phyloP scores from a whole-genome alignment of 2,329 filamentous ascomycete genomes.

The Arthrobotrys conoides region DNA sequence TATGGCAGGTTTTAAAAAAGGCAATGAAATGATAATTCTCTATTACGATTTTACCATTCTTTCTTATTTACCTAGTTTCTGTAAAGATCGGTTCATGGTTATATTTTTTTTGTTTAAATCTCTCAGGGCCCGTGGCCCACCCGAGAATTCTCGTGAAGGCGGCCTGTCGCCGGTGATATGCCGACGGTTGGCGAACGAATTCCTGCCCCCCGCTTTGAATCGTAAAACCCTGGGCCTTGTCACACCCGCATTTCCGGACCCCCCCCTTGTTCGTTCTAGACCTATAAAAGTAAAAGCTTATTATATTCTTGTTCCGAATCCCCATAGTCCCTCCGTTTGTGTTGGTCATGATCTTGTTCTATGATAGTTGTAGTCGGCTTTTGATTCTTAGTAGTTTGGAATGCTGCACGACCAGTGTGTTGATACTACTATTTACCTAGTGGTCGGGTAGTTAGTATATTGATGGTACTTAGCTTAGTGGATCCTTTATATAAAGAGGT shows the following conservation, averaged over 20 bases:
- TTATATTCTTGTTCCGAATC: too few species aligned
- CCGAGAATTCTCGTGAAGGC: constrained; percentile 52
- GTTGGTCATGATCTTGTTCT: background rate
- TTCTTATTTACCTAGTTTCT: background rate
- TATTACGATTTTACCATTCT: background rate
- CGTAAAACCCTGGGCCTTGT: constrained; percentile 4
- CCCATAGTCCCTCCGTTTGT: background rate
- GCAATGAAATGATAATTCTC: constrained; percentile 49
- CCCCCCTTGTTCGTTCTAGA: background rate
- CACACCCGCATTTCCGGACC: background rate
- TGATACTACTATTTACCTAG: too few species aligned
- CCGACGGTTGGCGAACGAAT: constrained; percentile 32
- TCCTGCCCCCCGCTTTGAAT: background rate
- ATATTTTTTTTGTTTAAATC: constrained; percentile 22
- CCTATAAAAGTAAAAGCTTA: background rate
- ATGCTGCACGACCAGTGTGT: too few species aligned
- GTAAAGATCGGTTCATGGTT: background rate
- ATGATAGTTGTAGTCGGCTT: too few species aligned
- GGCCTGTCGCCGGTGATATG: constrained; percentile 38
- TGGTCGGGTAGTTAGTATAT: too few species aligned
- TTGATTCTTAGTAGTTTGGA: too few species aligned
- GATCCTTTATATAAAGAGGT: too few species aligned
- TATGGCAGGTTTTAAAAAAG: constrained; percentile 43
- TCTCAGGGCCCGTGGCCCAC: constrained; percentile 23
- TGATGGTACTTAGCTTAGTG: too few species aligned